phyloP scores from a whole-genome alignment of 1,284 basidiomycete species.

The Pterulicium gracile region DNA sequence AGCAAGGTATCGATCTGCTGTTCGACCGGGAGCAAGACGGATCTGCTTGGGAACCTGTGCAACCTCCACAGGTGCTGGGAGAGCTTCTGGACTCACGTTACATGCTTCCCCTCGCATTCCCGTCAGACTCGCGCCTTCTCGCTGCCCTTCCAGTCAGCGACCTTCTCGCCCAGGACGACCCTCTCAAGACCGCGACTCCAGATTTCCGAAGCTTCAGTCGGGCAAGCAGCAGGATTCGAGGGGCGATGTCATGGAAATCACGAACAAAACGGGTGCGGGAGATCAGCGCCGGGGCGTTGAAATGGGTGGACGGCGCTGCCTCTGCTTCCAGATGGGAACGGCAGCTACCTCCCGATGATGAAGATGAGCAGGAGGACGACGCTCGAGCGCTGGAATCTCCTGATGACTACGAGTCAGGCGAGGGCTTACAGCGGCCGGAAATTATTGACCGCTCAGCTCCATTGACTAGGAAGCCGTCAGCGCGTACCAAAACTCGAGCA shows the following conservation, averaged over 20 bases:
- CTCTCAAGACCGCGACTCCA: constrained; percentile 12
- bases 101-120: constrained; percentile 86
- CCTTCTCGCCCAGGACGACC: constrained; percentile 24
- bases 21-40: constrained; percentile 62
- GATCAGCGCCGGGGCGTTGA: constrained; percentile 44
- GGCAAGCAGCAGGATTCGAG: constrained; percentile 25
- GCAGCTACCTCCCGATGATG: constrained; percentile 21
- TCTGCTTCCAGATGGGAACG: constrained; percentile 36
- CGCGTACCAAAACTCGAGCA: constrained; percentile 40
- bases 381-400: too few relatives aligned
- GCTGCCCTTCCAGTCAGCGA: constrained; percentile 53
- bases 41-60: constrained; percentile 64
- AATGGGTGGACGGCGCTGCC: constrained; percentile 55
- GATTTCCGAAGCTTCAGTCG: constrained; percentile 28
- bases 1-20: constrained; percentile 62
- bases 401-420: too few relatives aligned
- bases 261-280: constrained; percentile 49
- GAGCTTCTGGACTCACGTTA: constrained; percentile 84
- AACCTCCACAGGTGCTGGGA: constrained; percentile 71
- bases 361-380: constrained; percentile 25
- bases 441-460: constrained; percentile 29
- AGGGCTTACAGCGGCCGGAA: constrained; percentile 17
- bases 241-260: constrained; percentile 44
- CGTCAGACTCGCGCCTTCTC: constrained; percentile 67
- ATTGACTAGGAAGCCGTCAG: constrained; percentile 56